A percentile compares a stretch with the other conserved stretches of the same genome.
phyloP scores from a whole-genome alignment of 164 flowering plant genomes.

The Sextonia rubra region DNA sequence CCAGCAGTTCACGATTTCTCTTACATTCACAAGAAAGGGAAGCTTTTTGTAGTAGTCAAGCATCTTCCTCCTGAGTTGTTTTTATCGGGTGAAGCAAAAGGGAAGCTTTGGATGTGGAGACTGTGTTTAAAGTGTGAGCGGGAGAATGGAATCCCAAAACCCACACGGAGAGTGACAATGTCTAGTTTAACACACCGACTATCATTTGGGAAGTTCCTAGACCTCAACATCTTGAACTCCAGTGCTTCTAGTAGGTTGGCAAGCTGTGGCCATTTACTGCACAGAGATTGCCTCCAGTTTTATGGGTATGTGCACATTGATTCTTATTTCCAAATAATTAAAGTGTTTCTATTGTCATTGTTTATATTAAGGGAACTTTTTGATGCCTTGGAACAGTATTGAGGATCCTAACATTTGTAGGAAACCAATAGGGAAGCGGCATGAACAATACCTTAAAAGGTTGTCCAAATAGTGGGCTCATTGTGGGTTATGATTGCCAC shows the following conservation, averaged over 20 bases:
- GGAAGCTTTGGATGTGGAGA: constrained; percentile 98
- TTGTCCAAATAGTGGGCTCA: too few relatives aligned
- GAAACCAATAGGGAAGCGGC: too few relatives aligned
- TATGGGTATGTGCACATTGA: constrained; percentile 64
- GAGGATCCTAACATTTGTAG: too few relatives aligned
- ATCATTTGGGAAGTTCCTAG: constrained; percentile 94
- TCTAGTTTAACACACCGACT: constrained; percentile 59
- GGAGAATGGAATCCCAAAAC: constrained; percentile 31
- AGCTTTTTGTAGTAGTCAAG: constrained; percentile 63
- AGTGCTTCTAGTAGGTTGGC: constrained; percentile 32
- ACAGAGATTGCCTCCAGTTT: constrained; percentile 63
- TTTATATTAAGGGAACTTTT: too few relatives aligned
- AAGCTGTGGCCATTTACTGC: constrained; percentile 73
- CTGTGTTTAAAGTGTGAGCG: constrained; percentile 68
- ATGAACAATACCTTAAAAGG: too few relatives aligned
- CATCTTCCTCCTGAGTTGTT: constrained; percentile 30
- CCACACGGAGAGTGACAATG: constrained; percentile 69
- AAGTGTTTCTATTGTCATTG: too few relatives aligned
- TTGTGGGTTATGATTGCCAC: too few relatives aligned
- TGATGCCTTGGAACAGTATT: too few relatives aligned
- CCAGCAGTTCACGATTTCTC: constrained; percentile 71
- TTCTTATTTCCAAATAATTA: background rate
- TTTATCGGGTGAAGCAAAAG: constrained; percentile 77
- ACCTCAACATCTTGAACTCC: constrained; percentile 62
- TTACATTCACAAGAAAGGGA: constrained; percentile 73